Conservation (phyloP, 148 eudicot species). For the Rheum nobile region DNA sequence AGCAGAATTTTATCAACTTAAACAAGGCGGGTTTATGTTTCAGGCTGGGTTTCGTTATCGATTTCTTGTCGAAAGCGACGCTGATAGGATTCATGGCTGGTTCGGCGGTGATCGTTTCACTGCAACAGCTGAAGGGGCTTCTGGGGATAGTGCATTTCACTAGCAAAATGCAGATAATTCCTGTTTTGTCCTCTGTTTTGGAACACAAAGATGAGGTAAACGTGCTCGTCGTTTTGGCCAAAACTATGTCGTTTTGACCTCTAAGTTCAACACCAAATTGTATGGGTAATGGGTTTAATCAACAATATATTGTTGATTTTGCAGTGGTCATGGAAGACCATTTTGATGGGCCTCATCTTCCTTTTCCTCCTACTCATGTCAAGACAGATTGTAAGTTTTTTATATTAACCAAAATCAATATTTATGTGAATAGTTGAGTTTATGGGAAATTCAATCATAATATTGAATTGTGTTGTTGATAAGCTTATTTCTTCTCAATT, state of each 20-base stretch:
- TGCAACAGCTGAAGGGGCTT: slow-evolving; percentile 88
- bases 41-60: slow-evolving; percentile 93
- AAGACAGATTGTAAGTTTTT: slow-evolving; percentile 58
- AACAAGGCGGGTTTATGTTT: not conserved
- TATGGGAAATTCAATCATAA: not conserved
- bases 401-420: too few species aligned
- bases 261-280: not conserved
- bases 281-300: not conserved
- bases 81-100: slow-evolving; percentile 95
- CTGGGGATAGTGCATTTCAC: slow-evolving; percentile 92
- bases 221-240: not conserved
- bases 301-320: slow-evolving; percentile 10
- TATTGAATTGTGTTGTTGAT: not conserved
- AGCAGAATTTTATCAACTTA: too few species aligned
- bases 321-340: slow-evolving; percentile 94
- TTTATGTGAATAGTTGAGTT: not conserved
- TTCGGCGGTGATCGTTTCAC: slow-evolving; percentile 81
- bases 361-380: slow-evolving; percentile 53
- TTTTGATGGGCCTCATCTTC: slow-evolving; percentile 66
- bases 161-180: slow-evolving; percentile 64
- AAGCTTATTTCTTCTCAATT: not conserved
- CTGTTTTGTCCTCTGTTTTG: slow-evolving; percentile 68
- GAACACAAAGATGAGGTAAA: slow-evolving; percentile 57
- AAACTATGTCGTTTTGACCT: not conserved
- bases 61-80: slow-evolving; percentile 92